Evolutionary conservation across 306 rosid genomes (phyloP).

Genomic region (Quercus agrifolia): DNA sequence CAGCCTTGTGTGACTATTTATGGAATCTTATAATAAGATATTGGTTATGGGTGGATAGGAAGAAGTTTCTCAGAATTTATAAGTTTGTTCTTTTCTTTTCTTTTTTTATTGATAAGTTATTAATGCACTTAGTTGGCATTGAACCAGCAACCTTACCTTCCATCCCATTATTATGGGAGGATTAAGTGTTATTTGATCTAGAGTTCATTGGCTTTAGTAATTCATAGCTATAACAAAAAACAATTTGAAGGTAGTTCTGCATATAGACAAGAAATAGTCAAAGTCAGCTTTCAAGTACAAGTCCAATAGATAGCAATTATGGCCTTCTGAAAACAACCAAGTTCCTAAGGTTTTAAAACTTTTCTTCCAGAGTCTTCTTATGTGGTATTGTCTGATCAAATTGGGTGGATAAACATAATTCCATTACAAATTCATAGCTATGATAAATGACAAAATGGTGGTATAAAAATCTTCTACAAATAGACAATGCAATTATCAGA

Average conservation of each 20-base stretch:
- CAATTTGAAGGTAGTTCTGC: neutral
- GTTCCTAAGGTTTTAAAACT: neutral
- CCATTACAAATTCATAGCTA: neutral
- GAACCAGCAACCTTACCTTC: too few species aligned
- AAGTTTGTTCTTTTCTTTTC: too few species aligned
- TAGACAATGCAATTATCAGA: neutral
- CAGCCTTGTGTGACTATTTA: neutral
- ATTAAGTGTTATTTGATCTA: too few species aligned
- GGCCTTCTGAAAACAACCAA: neutral
- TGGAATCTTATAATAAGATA: neutral
- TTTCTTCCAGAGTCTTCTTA: neutral
- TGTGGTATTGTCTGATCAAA: neutral
- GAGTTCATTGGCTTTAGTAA: too few species aligned
- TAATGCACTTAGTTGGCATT: too few species aligned
- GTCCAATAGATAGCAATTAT: neutral
- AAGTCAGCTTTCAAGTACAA: constrained; percentile 3
- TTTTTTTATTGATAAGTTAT: too few species aligned
- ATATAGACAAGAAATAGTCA: neutral
- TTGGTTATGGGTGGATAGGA: neutral
- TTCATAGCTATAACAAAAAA: neutral
- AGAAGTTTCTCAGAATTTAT: neutral
- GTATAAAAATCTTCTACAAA: neutral
- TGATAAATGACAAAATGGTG: neutral
- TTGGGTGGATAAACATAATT: neutral
- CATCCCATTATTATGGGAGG: too few species aligned